Evolutionary conservation across 2,329 filamentous ascomycete species (phyloP).

Genomic region (Cladosporium halotolerans): DNA sequence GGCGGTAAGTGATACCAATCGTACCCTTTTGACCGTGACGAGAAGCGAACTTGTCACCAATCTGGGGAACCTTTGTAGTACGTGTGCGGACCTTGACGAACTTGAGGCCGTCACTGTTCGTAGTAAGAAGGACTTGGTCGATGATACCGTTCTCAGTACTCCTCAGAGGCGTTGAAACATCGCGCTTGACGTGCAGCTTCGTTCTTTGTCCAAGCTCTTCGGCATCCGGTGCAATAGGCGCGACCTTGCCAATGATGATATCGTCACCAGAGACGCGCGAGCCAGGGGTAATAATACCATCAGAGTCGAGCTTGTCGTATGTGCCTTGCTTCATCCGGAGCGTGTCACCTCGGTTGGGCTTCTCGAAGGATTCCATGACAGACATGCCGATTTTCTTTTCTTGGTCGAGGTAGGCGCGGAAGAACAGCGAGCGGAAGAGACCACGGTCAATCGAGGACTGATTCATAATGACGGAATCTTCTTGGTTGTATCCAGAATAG

Average conservation of each 20-base stretch:
- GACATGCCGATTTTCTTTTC: conserved; percentile 95
- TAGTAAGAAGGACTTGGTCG: conserved; percentile 87
- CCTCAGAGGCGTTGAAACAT: conserved; percentile 88
- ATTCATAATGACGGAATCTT: conserved; percentile 99
- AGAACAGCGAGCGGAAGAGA: conserved; percentile 95
- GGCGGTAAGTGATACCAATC: conserved; percentile 94
- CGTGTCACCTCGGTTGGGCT: conserved; percentile 81
- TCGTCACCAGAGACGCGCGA: conserved; percentile 94
- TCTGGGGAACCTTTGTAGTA: conserved; percentile 96
- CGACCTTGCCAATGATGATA: conserved; percentile 98
- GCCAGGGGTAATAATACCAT: conserved; percentile 89
- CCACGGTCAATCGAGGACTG: conserved; percentile 98
- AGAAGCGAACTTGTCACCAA: conserved; percentile 98
- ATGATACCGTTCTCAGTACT: conserved; percentile 97
- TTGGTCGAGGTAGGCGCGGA: conserved; percentile 92
- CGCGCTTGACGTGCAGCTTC: conserved; percentile 82
- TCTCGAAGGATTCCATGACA: conserved; percentile 90
- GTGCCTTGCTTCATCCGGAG: conserved; percentile 73
- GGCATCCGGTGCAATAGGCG: conserved; percentile 84
- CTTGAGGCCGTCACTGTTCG: conserved; percentile 86
- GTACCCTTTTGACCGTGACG: conserved; percentile 99
- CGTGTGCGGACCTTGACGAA: conserved; percentile 97
- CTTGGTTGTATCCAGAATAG: conserved; percentile 98
- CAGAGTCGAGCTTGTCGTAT: conserved; percentile 82
- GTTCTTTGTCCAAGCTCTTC: conserved; percentile 92